A percentile compares a stretch with the other conserved stretches of the same genome.
Evolutionary conservation across 192 early-diverging fungal species (phyloP).

Genomic region (Borealophlyctis nickersoniae): DNA sequence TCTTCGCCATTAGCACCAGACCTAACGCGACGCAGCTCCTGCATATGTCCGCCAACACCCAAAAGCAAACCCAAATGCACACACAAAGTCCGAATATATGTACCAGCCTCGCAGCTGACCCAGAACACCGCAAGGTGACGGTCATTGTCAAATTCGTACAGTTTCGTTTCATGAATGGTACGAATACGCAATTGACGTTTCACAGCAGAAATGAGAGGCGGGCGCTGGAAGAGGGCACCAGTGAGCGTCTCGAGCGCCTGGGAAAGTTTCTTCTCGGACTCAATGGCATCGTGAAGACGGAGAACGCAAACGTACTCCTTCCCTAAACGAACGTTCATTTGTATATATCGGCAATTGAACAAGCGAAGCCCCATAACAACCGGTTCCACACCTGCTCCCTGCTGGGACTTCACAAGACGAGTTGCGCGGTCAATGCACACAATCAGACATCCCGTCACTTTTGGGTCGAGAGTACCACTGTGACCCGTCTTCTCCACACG

Average conservation of each 20-base stretch:
- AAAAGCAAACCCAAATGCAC: conserved; percentile 95
- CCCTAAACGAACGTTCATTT: background rate
- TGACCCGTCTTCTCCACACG: conserved; percentile 98
- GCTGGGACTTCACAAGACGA: conserved; percentile 97
- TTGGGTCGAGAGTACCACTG: conserved; percentile 97
- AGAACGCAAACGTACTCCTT: conserved; percentile 98
- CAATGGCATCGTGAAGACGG: conserved; percentile 91
- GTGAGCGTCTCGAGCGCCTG: conserved; percentile 93
- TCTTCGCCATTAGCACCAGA: conserved; percentile 89
- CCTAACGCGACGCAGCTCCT: conserved; percentile 95
- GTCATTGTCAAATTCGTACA: conserved; percentile 96
- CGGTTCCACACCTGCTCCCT: conserved; percentile 80
- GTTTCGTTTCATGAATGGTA: conserved; percentile 94
- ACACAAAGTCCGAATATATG: conserved; percentile 99
- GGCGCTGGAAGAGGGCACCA: conserved; percentile 97
- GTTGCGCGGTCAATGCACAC: conserved; percentile 99
- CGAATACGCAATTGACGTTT: conserved; percentile 99
- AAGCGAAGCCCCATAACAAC: too few relatives aligned
- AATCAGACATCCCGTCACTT: conserved; percentile 98
- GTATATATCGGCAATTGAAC: background rate
- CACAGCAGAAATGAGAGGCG: conserved; percentile 97
- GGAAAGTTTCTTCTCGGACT: conserved; percentile 81
- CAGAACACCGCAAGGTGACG: conserved; percentile 95
- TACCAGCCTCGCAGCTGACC: conserved; percentile 98
- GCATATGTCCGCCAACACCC: conserved; percentile 97